Percentiles rank a stretch among this genome's conserved stretches.
Conservation (phyloP, 1,284 basidiomycete genomes). For the Marasmius fiardii region DNA sequence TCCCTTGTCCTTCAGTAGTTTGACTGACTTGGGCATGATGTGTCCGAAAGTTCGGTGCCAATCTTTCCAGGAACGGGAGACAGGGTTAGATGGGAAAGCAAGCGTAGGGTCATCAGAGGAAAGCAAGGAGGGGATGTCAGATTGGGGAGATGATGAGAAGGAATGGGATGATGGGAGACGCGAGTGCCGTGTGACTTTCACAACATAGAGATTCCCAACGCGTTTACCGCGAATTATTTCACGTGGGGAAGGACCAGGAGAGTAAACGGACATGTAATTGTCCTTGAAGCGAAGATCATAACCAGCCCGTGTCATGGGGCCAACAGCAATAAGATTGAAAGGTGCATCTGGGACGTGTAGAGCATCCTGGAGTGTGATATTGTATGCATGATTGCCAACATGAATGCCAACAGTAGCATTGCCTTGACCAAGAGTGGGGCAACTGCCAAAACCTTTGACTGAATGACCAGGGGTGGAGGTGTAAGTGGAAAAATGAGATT, state of each 20-base stretch:
- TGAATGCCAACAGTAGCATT: neutral
- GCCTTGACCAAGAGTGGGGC: neutral
- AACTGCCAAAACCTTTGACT: constrained; percentile 7
- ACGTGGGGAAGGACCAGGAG: neutral
- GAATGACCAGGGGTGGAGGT: neutral
- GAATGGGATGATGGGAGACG: neutral
- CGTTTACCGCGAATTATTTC: neutral
- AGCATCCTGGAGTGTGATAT: constrained; percentile 23
- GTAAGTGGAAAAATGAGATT: constrained; percentile 7
- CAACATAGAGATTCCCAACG: constrained; percentile 2
- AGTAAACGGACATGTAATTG: neutral
- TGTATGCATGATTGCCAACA: neutral
- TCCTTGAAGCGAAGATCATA: constrained; percentile 13
- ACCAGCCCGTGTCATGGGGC: constrained; percentile 17
- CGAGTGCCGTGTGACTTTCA: neutral
- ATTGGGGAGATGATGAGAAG: neutral
- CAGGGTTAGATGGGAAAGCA: neutral
- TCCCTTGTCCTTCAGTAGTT: too few species aligned
- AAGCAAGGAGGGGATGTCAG: neutral
- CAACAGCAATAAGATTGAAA: constrained; percentile 32
- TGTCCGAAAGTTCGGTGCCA: too few species aligned
- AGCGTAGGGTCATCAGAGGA: neutral
- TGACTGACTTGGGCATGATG: too few species aligned
- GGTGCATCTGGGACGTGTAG: constrained; percentile 29
- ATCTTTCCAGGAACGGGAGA: neutral